A percentile compares a stretch with the other conserved stretches of the same genome.
Evolutionary conservation across 441 rosid species (phyloP).

Genomic region (Adansonia madagascariensis): DNA sequence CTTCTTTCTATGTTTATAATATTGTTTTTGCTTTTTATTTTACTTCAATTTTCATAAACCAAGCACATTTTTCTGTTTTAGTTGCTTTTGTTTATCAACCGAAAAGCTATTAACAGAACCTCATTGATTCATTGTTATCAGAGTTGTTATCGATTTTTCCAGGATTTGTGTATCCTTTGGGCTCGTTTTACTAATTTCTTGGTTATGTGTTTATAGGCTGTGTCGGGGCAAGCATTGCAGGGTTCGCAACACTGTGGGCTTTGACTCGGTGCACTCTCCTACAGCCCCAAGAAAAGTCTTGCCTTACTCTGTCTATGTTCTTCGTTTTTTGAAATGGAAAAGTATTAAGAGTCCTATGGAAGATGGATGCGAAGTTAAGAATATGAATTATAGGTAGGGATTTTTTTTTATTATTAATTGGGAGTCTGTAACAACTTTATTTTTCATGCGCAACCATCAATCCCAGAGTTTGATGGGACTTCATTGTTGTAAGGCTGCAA

Average conservation of each 20-base stretch:
- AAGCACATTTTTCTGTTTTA: background rate
- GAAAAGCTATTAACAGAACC: background rate
- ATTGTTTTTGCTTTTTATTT: background rate
- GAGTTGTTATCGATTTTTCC: background rate
- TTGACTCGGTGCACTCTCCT: constrained; percentile 54
- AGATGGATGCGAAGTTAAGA: background rate
- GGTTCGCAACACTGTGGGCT: constrained; percentile 51
- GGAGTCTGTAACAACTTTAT: background rate
- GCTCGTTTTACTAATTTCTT: background rate
- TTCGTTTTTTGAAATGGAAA: constrained; percentile 5
- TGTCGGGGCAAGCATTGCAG: constrained; percentile 58
- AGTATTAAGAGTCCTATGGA: background rate
- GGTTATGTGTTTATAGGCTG: constrained; percentile 44
- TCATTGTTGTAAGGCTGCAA: background rate
- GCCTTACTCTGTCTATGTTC: constrained; percentile 10
- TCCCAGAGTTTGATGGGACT: constrained; percentile 4
- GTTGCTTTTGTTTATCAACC: background rate
- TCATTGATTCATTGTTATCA: background rate
- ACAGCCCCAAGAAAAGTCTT: constrained; percentile 64
- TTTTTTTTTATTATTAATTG: background rate
- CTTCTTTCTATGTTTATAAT: background rate
- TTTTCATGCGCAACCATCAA: background rate
- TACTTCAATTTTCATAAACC: background rate
- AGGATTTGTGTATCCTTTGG: background rate
- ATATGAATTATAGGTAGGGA: background rate